Evolutionary conservation across 2,329 filamentous ascomycete species (phyloP).

Genomic region (Cordyceps cicadae): DNA sequence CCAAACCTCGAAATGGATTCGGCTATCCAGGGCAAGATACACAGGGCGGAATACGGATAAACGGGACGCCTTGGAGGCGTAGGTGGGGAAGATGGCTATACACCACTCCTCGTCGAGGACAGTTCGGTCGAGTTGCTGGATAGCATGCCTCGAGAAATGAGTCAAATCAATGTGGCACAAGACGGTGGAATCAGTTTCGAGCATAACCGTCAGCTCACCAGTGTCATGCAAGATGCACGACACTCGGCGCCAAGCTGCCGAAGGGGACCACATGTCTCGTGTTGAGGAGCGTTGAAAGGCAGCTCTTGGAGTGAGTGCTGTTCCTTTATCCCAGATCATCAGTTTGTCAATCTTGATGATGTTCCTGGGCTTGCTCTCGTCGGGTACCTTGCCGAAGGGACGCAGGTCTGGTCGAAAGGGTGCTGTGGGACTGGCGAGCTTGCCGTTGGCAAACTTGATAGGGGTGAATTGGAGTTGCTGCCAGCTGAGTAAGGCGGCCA

Average conservation of each 20-base stretch:
- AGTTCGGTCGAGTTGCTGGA: slow-evolving; percentile 83
- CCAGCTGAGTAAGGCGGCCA: slow-evolving; percentile 74
- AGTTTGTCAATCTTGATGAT: slow-evolving; percentile 96
- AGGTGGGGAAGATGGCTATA: slow-evolving; percentile 91
- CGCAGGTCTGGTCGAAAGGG: slow-evolving; percentile 35
- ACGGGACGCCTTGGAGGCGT: slow-evolving; percentile 64
- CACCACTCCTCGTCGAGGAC: slow-evolving; percentile 90
- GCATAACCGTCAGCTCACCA: slow-evolving; percentile 84
- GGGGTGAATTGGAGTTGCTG: slow-evolving; percentile 60
- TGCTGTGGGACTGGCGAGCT: slow-evolving; percentile 24
- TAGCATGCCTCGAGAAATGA: slow-evolving; percentile 78
- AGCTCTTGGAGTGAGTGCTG: slow-evolving; percentile 44
- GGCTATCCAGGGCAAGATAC: slow-evolving; percentile 77
- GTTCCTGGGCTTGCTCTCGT: slow-evolving; percentile 38
- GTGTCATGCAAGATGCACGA: slow-evolving; percentile 94
- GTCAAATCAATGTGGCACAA: slow-evolving; percentile 80
- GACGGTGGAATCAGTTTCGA: slow-evolving; percentile 72
- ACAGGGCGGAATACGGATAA: slow-evolving; percentile 77
- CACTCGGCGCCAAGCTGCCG: slow-evolving; percentile 72
- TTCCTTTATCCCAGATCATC: slow-evolving; percentile 79
- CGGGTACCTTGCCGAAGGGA: slow-evolving; percentile 29
- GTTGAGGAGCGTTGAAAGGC: slow-evolving; percentile 51
- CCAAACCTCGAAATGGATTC: slow-evolving; percentile 95
- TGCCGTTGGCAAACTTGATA: slow-evolving; percentile 42
- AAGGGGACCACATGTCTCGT: slow-evolving; percentile 43